Evolutionary conservation across 257 asterid genomes (phyloP).

Genomic region (Jasminum sambac): DNA sequence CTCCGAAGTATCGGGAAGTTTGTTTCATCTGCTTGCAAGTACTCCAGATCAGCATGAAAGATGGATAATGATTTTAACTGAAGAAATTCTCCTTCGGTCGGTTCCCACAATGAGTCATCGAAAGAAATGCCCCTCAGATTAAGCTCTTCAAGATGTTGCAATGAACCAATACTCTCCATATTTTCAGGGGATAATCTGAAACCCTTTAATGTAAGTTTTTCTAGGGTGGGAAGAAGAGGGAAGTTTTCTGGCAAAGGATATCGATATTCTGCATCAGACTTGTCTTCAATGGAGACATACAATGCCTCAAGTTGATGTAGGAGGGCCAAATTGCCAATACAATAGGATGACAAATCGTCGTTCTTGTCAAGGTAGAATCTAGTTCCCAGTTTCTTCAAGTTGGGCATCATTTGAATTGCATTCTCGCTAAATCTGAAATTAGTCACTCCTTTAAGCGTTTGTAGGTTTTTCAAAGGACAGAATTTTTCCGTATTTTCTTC

Average conservation of each 20-base stretch:
- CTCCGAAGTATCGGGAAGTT: not conserved
- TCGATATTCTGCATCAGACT: too few relatives aligned
- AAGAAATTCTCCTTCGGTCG: conserved; percentile 4
- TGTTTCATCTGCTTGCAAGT: conserved; percentile 7
- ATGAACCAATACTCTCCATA: not conserved
- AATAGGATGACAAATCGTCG: not conserved
- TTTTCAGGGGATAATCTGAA: not conserved
- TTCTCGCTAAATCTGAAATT: conserved; percentile 13
- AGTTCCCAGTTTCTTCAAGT: conserved; percentile 16
- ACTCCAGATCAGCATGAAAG: not conserved
- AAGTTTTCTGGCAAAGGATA: not conserved
- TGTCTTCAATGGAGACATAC: not conserved
- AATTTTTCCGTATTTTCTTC: not conserved
- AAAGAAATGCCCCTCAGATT: conserved; percentile 7
- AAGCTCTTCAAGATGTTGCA: conserved; percentile 16
- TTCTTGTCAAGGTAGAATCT: not conserved
- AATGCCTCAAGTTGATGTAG: conserved; percentile 17
- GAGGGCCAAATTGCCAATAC: not conserved
- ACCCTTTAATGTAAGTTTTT: conserved; percentile 6
- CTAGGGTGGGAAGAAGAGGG: not conserved
- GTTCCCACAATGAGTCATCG: conserved; percentile 6
- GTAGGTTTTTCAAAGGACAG: not conserved
- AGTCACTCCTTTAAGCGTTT: not conserved
- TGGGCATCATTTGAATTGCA: not conserved
- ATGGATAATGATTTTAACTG: conserved; percentile 4